phyloP scores from a whole-genome alignment of 176 grass and related monocot genomes.

The Lolium multiflorum region DNA sequence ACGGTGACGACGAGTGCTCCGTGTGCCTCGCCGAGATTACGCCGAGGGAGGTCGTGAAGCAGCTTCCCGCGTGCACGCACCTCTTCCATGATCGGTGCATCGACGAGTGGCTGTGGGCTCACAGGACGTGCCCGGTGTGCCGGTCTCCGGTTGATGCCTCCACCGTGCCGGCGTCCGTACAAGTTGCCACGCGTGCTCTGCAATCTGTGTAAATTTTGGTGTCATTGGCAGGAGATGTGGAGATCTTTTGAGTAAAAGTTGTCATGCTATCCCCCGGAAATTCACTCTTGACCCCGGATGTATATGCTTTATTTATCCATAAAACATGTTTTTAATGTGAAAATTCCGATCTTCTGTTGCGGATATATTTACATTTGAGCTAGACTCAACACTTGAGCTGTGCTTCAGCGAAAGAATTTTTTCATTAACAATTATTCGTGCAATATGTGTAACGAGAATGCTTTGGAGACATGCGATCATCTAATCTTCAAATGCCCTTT shows the following conservation, averaged over 20 bases:
- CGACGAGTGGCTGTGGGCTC: constrained; percentile 49
- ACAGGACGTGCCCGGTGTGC: constrained; percentile 63
- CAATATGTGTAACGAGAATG: too few relatives aligned
- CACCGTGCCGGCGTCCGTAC: not conserved
- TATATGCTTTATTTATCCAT: too few relatives aligned
- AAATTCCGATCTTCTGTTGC: too few relatives aligned
- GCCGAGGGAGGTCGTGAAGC: constrained; percentile 45
- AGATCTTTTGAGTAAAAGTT: not conserved
- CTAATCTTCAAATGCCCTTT: too few relatives aligned
- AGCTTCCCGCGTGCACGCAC: constrained; percentile 52
- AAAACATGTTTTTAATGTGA: too few relatives aligned
- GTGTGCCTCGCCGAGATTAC: constrained; percentile 46
- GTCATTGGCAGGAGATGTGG: not conserved
- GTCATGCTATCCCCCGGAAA: not conserved
- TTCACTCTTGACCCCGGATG: too few relatives aligned
- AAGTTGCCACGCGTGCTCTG: not conserved
- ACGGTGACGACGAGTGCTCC: constrained; percentile 21
- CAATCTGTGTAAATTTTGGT: not conserved
- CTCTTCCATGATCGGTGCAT: constrained; percentile 62
- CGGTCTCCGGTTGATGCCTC: constrained; percentile 13
- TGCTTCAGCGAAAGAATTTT: too few relatives aligned
- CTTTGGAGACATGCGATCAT: too few relatives aligned
- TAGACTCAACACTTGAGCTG: too few relatives aligned
- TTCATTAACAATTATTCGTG: too few relatives aligned
- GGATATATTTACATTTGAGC: too few relatives aligned